A percentile compares a stretch with the other conserved stretches of the same genome.
phyloP scores from a whole-genome alignment of 371 early-diverging fungal species.

The Racocetra persica region DNA sequence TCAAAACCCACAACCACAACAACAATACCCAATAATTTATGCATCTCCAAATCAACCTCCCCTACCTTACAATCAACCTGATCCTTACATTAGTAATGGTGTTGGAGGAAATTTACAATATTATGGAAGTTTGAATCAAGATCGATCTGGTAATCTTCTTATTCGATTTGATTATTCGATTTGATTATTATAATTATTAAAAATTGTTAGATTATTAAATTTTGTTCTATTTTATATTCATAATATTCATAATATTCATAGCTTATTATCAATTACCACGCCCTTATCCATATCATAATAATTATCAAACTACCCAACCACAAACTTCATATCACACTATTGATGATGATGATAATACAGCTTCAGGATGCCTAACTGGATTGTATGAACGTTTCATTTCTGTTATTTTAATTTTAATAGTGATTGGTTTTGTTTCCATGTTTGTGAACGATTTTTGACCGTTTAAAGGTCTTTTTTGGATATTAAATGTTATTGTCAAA shows the following conservation, averaged over 20 bases:
- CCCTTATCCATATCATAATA: conserved; percentile 36
- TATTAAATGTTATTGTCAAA: too few species aligned
- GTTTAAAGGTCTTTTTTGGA: too few species aligned
- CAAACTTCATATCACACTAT: not conserved
- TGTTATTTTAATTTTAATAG: conserved; percentile 11
- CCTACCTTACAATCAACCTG: conserved; percentile 24
- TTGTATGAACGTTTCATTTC: conserved; percentile 38
- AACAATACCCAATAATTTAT: conserved; percentile 36
- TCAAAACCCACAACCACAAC: not conserved
- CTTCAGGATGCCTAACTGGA: conserved; percentile 36
- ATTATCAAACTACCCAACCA: conserved; percentile 31
- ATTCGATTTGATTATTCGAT: too few species aligned
- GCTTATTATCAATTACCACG: conserved; percentile 27
- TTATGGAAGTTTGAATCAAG: conserved; percentile 40
- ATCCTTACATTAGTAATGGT: conserved; percentile 12
- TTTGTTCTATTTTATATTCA: not conserved
- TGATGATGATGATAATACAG: conserved; percentile 33
- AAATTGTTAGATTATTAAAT: not conserved
- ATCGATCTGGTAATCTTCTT: not conserved
- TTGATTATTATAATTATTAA: not conserved
- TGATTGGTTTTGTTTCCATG: not conserved
- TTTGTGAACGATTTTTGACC: too few species aligned
- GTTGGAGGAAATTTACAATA: not conserved
- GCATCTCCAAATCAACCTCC: conserved; percentile 41
- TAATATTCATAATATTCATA: too few species aligned